Evolutionary conservation across 1,284 basidiomycete species (phyloP).

Genomic region (Ceraceosorus bombacis): DNA sequence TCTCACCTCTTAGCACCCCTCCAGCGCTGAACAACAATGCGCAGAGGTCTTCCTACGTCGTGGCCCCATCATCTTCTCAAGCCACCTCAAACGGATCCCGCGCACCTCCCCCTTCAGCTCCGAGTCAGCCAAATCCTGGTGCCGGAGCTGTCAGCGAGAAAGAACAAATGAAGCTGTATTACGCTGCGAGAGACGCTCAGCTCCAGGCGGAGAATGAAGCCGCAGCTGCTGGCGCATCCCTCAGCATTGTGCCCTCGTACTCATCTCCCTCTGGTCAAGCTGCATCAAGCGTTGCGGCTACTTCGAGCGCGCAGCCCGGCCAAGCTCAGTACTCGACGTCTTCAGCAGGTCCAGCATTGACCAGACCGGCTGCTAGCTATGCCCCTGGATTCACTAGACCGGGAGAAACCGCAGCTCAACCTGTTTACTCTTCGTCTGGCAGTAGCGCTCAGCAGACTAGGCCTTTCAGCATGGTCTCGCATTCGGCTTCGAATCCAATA

Average conservation of each 20-base stretch:
- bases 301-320: background rate
- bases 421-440: too few relatives aligned
- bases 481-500: too few relatives aligned
- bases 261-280: background rate
- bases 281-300: background rate
- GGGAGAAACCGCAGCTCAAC: too few relatives aligned
- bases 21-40: background rate
- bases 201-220: background rate
- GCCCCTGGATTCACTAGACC: too few relatives aligned
- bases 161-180: constrained; percentile 10
- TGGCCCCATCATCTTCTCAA: background rate
- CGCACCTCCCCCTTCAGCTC: background rate
- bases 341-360: too few relatives aligned
- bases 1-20: background rate
- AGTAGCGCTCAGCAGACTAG: too few relatives aligned
- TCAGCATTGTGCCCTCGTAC: background rate
- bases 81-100: background rate
- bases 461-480: too few relatives aligned
- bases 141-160: background rate
- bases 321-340: too few relatives aligned
- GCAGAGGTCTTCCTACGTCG: background rate
- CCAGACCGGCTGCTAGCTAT: too few relatives aligned
- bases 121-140: background rate
- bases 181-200: constrained; percentile 7
- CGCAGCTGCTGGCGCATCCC: background rate